Evolutionary conservation across 352 stramenopile species (phyloP), one percentile per base, ranked within the genome.

Genomic region (Phytophthora pisi): DNA sequence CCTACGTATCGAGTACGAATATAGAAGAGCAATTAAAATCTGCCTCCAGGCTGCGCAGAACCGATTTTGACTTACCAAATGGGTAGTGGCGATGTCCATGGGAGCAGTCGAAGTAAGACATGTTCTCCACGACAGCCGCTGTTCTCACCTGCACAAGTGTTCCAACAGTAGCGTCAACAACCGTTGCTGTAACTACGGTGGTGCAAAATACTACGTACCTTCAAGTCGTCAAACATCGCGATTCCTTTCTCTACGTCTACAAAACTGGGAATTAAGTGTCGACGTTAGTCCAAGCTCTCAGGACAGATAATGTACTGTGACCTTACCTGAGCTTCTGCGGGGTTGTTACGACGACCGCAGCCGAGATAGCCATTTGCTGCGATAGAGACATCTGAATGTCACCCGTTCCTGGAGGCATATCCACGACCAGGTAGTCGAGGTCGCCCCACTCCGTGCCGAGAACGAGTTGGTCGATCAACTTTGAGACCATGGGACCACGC

Each of bases 401-500:
- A 54, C 98, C 98, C 11, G 98, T 99, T 49, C 98, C 98, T 4
- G 98, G 98, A 8, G 98, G 98, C 96, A 99, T 99, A 70, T 99
- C 88, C 18, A 96, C 93, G n/a, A 99, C 80, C 43, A 99, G 75
- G 75, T 99, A 99, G 81, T 99, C 98, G n/a, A 99, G 77, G 31
- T 98, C 84, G n/a, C 98, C 98, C 98, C 98, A 99, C 67, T 98
- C 87, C 0, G 97, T 99, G 5, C 97, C 88, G 7, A 95, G 74
- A 55, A 96, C 63, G 53, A 99, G 96, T 74, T 99, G 97, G 71
- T 99, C 92, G 24, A 99, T 78, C 30, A 99, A 77, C 78, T 99
- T 97, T 34, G 91, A 99, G 4, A 99, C 97, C 97, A 99, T 99
- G 0, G 98, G 96, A 4, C 97, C 98, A 42, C 97, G 84, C 96